Percentiles rank a stretch among this genome's conserved stretches.
These are phyloP conservation scores for Amanita exitialis DNA, from an alignment of 768 basidiomycete species.

Conservation along the genomic window DNA sequence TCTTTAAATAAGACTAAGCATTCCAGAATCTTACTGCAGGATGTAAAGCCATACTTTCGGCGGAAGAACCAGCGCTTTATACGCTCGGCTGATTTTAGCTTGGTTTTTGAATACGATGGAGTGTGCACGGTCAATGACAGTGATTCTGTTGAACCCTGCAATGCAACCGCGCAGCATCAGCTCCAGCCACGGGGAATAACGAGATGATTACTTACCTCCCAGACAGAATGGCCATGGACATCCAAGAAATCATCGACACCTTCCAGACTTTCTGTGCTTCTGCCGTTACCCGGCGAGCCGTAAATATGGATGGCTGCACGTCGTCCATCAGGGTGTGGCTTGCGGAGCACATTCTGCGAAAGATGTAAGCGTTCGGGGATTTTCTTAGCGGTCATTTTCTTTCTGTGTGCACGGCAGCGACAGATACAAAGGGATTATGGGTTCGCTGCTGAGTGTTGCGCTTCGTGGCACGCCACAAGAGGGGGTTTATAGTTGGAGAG, in stretches of 20 bases:
- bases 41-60: neutral
- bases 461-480: neutral
- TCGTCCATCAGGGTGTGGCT: neutral
- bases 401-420: neutral
- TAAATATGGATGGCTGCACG: neutral
- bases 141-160: neutral
- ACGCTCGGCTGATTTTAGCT: neutral
- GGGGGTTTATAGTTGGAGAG: neutral
- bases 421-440: neutral
- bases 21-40: neutral
- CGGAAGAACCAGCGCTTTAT: conserved; percentile 2
- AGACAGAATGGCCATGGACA: neutral
- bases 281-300: neutral
- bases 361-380: neutral
- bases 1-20: neutral
- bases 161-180: neutral
- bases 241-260: neutral
- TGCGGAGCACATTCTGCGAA: neutral
- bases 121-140: neutral
- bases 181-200: neutral
- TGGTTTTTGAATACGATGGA: neutral
- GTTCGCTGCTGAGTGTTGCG: neutral
- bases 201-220: neutral
- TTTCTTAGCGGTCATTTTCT: neutral
- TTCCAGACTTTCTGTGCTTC: neutral